Base-by-base conservation (phyloP, 2,329 filamentous ascomycete species). In the Drechslerella coelobrocha region DNA sequence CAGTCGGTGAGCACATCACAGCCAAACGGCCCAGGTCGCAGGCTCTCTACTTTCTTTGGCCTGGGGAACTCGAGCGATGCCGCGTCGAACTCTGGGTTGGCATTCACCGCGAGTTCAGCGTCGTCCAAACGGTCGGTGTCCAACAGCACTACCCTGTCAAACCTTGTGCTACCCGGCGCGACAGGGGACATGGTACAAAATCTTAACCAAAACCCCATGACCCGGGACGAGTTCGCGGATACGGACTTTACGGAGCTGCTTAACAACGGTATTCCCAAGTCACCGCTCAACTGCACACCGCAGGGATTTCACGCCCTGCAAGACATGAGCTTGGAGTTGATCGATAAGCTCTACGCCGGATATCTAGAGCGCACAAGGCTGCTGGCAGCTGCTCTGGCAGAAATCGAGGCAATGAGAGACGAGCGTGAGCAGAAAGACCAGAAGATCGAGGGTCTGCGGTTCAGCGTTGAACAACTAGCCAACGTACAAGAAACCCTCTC, bases 51-150 rank as follows among this genome's bases (percentile, higher is more conserved):
- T 23, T 69, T 69, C 39, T 69, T 69, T 19, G 65, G 65, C 19
- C 51, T 69, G n/a, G 45, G 65, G 24, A 39, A 23, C 17, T 39
- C 29, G 34, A 69, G 62, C 43, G 65, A 69, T 57, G 55, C 60
- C 43, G 57, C 57, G 9, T 69, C 65, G 12, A 69, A 69, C 34
- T 69, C 65, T 12, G 65, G 65, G 7, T 37, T 69, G 8, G 65
- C 65, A n/a, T 69, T 69, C 53, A 62, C 51, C 62, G 56, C 19
- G 37, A 39, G 34, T 39, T 39, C 57, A 23, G 34, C 65, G 21
- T 62, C 57, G 19, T 69, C 65, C 52, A 61, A 69, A 27, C 51
- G 65, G 43, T 69, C 65, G 52, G 65, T 69, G 45, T 69, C 65
- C 2, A 69, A 69, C 47, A 69, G 65, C 54, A 69, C 65, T 34